These are phyloP conservation scores for Zasmidium citrigriseum DNA, from an alignment of 2,329 filamentous ascomycete genomes.

Conservation along the genomic window DNA sequence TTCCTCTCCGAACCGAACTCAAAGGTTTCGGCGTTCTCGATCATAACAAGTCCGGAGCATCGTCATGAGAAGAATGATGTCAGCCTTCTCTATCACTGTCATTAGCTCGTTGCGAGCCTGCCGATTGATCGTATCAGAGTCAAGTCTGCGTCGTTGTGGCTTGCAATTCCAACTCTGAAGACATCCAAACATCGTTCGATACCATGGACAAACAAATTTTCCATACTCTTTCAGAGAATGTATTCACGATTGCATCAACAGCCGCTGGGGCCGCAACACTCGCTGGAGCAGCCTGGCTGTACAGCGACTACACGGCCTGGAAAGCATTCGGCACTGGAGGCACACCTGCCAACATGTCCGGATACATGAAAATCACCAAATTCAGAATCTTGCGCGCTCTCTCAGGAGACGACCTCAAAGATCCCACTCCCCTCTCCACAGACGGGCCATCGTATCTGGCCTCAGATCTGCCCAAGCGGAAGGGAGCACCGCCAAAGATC, in stretches of 20 bases:
- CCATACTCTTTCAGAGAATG: background rate
- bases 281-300: slow-evolving; percentile 8
- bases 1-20: no score
- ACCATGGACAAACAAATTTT: no score
- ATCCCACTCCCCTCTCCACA: slow-evolving; percentile 10
- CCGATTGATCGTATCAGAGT: no score
- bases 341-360: slow-evolving; percentile 13
- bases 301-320: slow-evolving; percentile 17
- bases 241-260: background rate
- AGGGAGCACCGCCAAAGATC: slow-evolving; percentile 10
- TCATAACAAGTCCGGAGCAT: no score
- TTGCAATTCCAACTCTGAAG: no score
- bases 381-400: slow-evolving; percentile 15
- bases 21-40: no score
- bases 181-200: no score
- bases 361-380: slow-evolving; percentile 20
- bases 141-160: no score
- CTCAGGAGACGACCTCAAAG: slow-evolving; percentile 13
- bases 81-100: no score
- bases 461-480: slow-evolving; percentile 10
- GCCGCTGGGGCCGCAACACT: background rate
- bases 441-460: slow-evolving; percentile 6
- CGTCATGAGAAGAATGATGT: no score
- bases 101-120: no score
- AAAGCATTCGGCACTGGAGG: slow-evolving; percentile 20